These are phyloP conservation scores for Pachysandra terminalis DNA, from an alignment of 164 flowering plant genomes.

Conservation along the genomic window DNA sequence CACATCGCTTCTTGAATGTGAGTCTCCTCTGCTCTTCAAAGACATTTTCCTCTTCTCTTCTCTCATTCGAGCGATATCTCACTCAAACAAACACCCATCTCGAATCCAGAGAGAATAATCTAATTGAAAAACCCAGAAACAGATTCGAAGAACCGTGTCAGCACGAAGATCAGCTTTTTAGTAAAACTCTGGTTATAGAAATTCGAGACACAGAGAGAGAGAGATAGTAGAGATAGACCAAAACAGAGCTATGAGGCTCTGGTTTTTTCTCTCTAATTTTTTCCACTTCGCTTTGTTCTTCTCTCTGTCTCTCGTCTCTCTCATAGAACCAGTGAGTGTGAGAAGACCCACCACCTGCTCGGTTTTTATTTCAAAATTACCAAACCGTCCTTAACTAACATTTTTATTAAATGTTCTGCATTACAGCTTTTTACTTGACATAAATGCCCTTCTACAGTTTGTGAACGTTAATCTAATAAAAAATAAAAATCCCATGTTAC, in stretches of 20 bases:
- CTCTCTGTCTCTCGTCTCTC: too few relatives aligned
- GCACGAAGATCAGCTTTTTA: not conserved
- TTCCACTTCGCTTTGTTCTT: not conserved
- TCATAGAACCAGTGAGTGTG: too few relatives aligned
- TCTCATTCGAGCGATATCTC: not conserved
- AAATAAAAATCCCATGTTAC: not conserved
- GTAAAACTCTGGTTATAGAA: not conserved
- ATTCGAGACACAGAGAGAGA: not conserved
- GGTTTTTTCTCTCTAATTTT: not conserved
- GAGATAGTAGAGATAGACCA: not conserved
- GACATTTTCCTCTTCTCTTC: slow-evolving; percentile 31
- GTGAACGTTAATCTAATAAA: not conserved
- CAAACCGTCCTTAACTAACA: not conserved
- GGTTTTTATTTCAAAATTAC: not conserved
- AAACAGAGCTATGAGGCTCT: not conserved
- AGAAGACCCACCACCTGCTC: not conserved
- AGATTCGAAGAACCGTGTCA: not conserved
- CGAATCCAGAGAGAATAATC: not conserved
- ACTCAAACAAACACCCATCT: slow-evolving; percentile 1
- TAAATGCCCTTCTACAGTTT: not conserved
- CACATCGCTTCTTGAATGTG: slow-evolving; percentile 27
- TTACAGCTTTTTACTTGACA: not conserved
- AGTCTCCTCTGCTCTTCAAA: slow-evolving; percentile 47
- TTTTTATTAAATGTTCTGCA: not conserved
- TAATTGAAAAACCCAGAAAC: not conserved